Conservation (phyloP, 1,139 yeast genomes). For the Candida tropicalis region DNA sequence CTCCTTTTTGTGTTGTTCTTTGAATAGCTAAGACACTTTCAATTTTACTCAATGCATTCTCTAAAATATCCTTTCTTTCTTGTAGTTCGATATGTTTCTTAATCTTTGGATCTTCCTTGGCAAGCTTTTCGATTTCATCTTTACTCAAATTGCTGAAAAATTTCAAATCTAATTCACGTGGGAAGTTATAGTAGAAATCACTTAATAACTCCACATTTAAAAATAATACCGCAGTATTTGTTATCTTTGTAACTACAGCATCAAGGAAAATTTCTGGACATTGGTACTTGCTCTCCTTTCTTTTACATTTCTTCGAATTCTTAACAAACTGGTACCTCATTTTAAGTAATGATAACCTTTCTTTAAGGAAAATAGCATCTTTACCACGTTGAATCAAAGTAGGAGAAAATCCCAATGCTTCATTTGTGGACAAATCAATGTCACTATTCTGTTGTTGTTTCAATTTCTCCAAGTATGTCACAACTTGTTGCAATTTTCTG, state of each 20-base stretch:
- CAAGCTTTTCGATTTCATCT: constrained; percentile 85
- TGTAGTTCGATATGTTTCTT: constrained; percentile 90
- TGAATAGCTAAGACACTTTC: constrained; percentile 85
- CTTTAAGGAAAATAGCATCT: constrained; percentile 80
- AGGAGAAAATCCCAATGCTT: constrained; percentile 76
- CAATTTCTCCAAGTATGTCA: constrained; percentile 65
- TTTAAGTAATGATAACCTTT: constrained; percentile 69
- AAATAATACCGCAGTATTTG: constrained; percentile 90
- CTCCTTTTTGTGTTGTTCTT: constrained; percentile 31
- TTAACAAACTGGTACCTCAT: constrained; percentile 79
- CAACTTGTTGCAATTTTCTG: constrained; percentile 79
- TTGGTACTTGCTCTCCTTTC: constrained; percentile 78
- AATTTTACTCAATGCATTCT: constrained; percentile 79
- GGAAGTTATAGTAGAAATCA: constrained; percentile 95
- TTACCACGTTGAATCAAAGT: constrained; percentile 74
- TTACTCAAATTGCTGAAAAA: constrained; percentile 63
- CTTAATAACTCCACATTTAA: constrained; percentile 90
- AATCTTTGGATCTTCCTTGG: constrained; percentile 92
- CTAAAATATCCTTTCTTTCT: constrained; percentile 85
- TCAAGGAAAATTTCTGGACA: constrained; percentile 95
- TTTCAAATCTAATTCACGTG: constrained; percentile 83
- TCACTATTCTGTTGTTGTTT: constrained; percentile 50
- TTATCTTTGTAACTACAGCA: constrained; percentile 87
- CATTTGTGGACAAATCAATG: constrained; percentile 49
- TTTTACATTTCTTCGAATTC: constrained; percentile 69